These are phyloP conservation scores for Populus hybrid DNA, from an alignment of 441 rosid species.

Conservation along the genomic window DNA sequence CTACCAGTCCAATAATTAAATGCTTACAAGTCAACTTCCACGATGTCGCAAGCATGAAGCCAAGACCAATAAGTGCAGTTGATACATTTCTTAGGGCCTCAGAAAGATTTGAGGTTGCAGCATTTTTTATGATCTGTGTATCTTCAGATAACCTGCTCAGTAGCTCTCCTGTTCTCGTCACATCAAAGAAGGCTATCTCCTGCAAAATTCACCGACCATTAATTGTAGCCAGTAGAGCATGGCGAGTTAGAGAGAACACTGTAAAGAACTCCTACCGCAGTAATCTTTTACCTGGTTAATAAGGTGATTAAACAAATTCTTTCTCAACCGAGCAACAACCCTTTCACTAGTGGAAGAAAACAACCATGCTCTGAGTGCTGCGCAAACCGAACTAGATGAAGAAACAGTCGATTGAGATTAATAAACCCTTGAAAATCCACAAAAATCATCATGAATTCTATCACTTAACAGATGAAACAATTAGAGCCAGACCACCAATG, in stretches of 20 bases:
- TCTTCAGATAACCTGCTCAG: constrained; percentile 92
- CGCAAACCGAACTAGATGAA: constrained; percentile 61
- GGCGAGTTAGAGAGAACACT: not conserved
- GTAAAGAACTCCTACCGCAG: not conserved
- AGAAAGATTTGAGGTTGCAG: constrained; percentile 94
- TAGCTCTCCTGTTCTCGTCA: constrained; percentile 91
- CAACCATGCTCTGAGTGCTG: constrained; percentile 88
- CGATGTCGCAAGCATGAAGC: constrained; percentile 88
- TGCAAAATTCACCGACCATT: constrained; percentile 23
- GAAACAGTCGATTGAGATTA: not conserved
- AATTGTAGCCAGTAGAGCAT: not conserved
- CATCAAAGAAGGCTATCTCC: constrained; percentile 94
- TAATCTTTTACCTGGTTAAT: constrained; percentile 56
- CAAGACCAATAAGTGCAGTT: constrained; percentile 75
- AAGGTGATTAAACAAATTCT: constrained; percentile 71
- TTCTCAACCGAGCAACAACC: constrained; percentile 91
- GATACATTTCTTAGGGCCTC: constrained; percentile 84
- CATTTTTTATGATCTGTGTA: constrained; percentile 93
- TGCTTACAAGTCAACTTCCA: constrained; percentile 86
- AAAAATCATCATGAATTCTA: not conserved
- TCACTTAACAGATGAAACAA: not conserved
- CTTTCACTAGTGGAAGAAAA: constrained; percentile 88
- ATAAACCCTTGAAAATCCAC: not conserved
- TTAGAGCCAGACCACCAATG: not conserved
- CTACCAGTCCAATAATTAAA: not conserved